phyloP scores from a whole-genome alignment of 306 rosid genomes.

The Corylus avellana region DNA sequence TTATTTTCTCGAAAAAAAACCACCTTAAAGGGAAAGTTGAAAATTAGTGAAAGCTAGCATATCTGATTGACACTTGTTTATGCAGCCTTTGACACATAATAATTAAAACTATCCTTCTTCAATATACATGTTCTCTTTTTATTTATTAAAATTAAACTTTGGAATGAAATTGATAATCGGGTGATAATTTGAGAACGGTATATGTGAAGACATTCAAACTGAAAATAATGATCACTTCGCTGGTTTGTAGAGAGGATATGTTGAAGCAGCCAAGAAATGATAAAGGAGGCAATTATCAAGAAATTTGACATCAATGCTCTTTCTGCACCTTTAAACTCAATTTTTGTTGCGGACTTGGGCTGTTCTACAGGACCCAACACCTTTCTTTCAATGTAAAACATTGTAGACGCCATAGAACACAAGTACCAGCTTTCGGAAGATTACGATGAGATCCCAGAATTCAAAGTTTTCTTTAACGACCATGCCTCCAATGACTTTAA shows the following conservation, averaged over 20 bases:
- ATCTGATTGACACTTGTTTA: too few relatives aligned
- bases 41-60: too few relatives aligned
- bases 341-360: constrained; percentile 36
- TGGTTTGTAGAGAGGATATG: not conserved
- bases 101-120: too few relatives aligned
- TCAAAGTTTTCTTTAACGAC: constrained; percentile 30
- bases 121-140: too few relatives aligned
- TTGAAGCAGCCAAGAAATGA: constrained; percentile 2
- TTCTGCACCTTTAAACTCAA: constrained; percentile 1
- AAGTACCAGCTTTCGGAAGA: constrained; percentile 8
- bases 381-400: constrained; percentile 21
- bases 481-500: constrained; percentile 39
- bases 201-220: too few relatives aligned
- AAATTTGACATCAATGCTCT: constrained; percentile 15
- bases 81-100: too few relatives aligned
- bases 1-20: too few relatives aligned
- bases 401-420: constrained; percentile 23
- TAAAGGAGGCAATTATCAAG: constrained; percentile 21
- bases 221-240: too few relatives aligned
- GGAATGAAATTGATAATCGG: too few relatives aligned
- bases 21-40: too few relatives aligned
- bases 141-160: too few relatives aligned
- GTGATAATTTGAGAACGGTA: too few relatives aligned
- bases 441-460: not conserved
- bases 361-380: constrained; percentile 39